Evolutionary conservation across 176 grass and related monocot species (phyloP).

Genomic region (Cenchrus americanus): DNA sequence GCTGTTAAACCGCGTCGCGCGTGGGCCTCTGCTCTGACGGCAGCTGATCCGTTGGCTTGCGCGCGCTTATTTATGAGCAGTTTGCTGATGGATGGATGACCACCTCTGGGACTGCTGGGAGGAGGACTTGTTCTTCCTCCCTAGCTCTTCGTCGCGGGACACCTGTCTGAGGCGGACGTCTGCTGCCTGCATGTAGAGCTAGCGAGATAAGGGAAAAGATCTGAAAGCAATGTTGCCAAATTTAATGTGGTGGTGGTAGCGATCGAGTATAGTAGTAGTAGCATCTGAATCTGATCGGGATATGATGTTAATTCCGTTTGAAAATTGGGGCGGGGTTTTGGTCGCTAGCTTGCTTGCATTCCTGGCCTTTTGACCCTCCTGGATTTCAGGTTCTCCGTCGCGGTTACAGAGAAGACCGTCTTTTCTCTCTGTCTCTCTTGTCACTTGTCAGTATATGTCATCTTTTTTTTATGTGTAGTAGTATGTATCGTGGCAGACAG

Average conservation of each 20-base stretch:
- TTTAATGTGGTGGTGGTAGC: slow-evolving; percentile 19
- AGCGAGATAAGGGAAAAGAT: slow-evolving; percentile 15
- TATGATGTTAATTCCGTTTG: slow-evolving; percentile 18
- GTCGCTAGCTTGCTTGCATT: slow-evolving; percentile 35
- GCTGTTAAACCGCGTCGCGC: slow-evolving; percentile 59
- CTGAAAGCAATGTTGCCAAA: slow-evolving; percentile 12
- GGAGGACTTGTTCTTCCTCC: slow-evolving; percentile 36
- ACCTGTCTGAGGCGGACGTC: slow-evolving; percentile 48
- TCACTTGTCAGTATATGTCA: background rate
- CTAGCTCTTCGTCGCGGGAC: slow-evolving; percentile 24
- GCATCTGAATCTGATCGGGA: background rate
- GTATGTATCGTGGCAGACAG: background rate
- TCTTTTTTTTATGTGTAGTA: background rate
- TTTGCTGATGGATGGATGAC: slow-evolving; percentile 22
- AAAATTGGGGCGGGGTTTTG: slow-evolving; percentile 13
- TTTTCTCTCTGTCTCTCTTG: background rate
- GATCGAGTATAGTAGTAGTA: background rate
- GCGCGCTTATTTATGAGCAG: slow-evolving; percentile 24
- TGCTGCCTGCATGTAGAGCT: background rate
- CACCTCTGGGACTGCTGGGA: background rate
- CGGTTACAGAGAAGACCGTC: slow-evolving; percentile 30
- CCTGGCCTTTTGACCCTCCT: slow-evolving; percentile 47
- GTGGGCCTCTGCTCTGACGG: slow-evolving; percentile 33
- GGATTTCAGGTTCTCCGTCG: slow-evolving; percentile 44
- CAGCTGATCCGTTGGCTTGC: slow-evolving; percentile 46